Percentiles rank a stretch among this genome's conserved stretches.
phyloP scores from a whole-genome alignment of 352 stramenopile species.

The Pythium plurisporium region DNA sequence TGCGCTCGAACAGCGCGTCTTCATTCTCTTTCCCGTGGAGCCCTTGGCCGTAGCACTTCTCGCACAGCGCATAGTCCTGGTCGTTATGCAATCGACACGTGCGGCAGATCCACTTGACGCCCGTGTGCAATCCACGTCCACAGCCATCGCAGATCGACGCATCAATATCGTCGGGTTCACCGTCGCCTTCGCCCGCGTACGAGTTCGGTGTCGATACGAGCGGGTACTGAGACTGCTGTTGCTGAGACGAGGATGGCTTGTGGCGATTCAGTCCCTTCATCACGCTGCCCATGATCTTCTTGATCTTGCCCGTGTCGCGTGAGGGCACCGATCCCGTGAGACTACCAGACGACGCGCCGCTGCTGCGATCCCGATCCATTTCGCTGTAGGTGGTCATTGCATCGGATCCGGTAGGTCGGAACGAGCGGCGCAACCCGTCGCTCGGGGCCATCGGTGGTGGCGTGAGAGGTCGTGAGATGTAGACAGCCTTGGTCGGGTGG shows the following conservation, averaged over 20 bases:
- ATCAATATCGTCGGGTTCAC: conserved; percentile 34
- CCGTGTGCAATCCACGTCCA: conserved; percentile 41
- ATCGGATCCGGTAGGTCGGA: not conserved
- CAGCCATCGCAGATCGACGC: conserved; percentile 65
- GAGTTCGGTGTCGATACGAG: conserved; percentile 1
- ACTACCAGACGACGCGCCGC: conserved; percentile 14
- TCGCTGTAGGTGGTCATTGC: conserved; percentile 5
- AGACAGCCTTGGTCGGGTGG: conserved; percentile 63
- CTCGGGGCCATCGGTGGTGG: conserved; percentile 14
- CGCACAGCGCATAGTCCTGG: conserved; percentile 57
- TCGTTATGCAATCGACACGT: conserved; percentile 46
- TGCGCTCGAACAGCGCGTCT: conserved; percentile 51
- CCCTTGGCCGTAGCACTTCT: conserved; percentile 74
- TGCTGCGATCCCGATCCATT: conserved; percentile 27
- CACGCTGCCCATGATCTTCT: conserved; percentile 73
- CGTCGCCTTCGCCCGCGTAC: not conserved
- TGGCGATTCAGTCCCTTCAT: conserved; percentile 66
- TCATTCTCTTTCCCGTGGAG: conserved; percentile 68
- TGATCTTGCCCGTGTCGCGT: conserved; percentile 57
- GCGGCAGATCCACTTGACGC: conserved; percentile 63
- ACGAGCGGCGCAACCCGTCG: no score
- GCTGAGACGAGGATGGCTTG: conserved; percentile 35
- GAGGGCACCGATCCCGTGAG: conserved; percentile 12
- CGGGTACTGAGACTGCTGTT: conserved; percentile 19
- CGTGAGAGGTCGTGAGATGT: conserved; percentile 49